These are phyloP conservation scores for Pseudocercospora macadamiae DNA, from an alignment of 2,329 filamentous ascomycete genomes.

Conservation along the genomic window DNA sequence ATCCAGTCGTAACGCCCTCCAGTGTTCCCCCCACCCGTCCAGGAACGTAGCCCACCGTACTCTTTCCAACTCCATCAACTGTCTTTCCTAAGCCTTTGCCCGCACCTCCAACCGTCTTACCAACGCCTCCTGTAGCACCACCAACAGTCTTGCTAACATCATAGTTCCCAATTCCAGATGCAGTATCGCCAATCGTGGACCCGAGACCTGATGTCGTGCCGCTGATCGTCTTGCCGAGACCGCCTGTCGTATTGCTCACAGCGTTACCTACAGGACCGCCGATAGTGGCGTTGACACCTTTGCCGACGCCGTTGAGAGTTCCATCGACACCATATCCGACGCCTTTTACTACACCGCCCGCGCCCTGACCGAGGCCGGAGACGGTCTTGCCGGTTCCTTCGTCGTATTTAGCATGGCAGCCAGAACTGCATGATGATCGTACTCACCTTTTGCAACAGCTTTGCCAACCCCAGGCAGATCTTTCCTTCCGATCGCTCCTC, in stretches of 20 bases:
- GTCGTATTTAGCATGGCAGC: constrained; percentile 4
- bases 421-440: not conserved
- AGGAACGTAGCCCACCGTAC: constrained; percentile 42
- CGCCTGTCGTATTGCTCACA: constrained; percentile 45
- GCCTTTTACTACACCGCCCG: constrained; percentile 17
- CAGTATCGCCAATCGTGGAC: constrained; percentile 49
- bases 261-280: constrained; percentile 23
- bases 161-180: constrained; percentile 46
- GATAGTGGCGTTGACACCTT: constrained; percentile 30
- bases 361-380: constrained; percentile 30
- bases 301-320: constrained; percentile 24
- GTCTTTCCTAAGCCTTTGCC: constrained; percentile 32
- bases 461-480: constrained; percentile 36
- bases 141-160: constrained; percentile 44
- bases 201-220: constrained; percentile 47
- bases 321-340: constrained; percentile 15
- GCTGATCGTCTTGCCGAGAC: constrained; percentile 47
- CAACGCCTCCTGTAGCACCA: constrained; percentile 42
- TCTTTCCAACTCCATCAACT: constrained; percentile 34
- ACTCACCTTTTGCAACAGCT: constrained; percentile 24
- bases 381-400: constrained; percentile 31
- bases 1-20: constrained; percentile 47
- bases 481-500: constrained; percentile 29
- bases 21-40: constrained; percentile 46
- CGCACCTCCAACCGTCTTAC: constrained; percentile 40